Conservation (phyloP, 805 yeast species). For the Kodamaea kaohsiungensis region DNA sequence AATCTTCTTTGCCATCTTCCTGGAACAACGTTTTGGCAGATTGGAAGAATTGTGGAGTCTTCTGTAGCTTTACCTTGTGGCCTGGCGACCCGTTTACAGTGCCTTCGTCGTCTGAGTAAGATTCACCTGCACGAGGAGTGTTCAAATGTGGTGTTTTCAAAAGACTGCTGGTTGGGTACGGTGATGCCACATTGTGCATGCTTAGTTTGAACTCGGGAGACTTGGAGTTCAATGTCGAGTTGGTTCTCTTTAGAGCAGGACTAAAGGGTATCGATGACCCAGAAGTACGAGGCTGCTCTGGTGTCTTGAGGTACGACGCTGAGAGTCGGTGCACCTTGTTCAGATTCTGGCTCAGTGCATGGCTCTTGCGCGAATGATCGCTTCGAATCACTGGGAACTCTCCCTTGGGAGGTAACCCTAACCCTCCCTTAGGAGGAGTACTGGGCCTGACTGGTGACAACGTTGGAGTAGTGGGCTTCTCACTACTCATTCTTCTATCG, state of each 20-base stretch:
- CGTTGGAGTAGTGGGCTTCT: slow-evolving; percentile 34
- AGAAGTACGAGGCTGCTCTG: slow-evolving; percentile 27
- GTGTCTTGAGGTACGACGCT: slow-evolving; percentile 33
- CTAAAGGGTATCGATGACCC: slow-evolving; percentile 30
- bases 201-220: slow-evolving; percentile 36
- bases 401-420: slow-evolving; percentile 29
- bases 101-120: slow-evolving; percentile 5
- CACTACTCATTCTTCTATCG: slow-evolving; percentile 19
- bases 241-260: slow-evolving; percentile 40
- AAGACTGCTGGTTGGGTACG: slow-evolving; percentile 15
- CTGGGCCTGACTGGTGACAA: slow-evolving; percentile 17
- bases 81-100: slow-evolving; percentile 5
- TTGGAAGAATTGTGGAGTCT: slow-evolving; percentile 42
- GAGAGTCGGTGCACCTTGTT: slow-evolving; percentile 25
- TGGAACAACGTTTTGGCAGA: slow-evolving; percentile 39
- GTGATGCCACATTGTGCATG: slow-evolving; percentile 28
- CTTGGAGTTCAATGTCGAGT: slow-evolving; percentile 19
- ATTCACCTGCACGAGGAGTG: slow-evolving; percentile 6
- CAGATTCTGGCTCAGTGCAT: background rate
- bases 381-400: background rate
- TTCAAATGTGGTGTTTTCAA: slow-evolving; percentile 13
- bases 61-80: slow-evolving; percentile 27
- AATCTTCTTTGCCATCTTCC: slow-evolving; percentile 35
- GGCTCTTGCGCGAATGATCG: background rate
- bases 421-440: slow-evolving; percentile 13